Evolutionary conservation across 257 asterid species (phyloP).

Genomic region (Nicotiana sylvestris): DNA sequence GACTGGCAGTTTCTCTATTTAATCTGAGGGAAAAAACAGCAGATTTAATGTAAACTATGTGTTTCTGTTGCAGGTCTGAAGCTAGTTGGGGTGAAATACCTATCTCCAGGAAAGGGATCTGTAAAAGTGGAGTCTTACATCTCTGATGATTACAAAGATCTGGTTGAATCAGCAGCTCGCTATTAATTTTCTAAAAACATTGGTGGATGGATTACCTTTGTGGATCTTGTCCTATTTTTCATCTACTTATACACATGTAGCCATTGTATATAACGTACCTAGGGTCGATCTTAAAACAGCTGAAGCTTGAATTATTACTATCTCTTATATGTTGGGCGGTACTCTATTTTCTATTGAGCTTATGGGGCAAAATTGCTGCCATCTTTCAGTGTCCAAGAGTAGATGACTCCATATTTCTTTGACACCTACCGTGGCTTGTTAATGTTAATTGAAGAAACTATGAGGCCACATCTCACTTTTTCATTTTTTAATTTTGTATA

Average conservation of each 20-base stretch:
- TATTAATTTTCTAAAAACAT: conserved; percentile 22
- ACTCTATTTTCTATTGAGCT: neutral
- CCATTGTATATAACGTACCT: neutral
- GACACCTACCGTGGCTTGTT: neutral
- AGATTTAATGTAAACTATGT: neutral
- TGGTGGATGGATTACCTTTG: neutral
- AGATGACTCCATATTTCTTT: neutral
- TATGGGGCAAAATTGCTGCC: neutral
- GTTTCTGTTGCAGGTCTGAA: conserved; percentile 52
- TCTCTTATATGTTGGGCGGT: neutral
- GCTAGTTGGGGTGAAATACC: conserved; percentile 68
- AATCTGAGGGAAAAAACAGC: neutral
- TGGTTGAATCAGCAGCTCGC: conserved; percentile 54
- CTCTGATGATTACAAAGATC: conserved; percentile 40
- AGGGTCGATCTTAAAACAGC: neutral
- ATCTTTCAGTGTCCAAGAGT: neutral
- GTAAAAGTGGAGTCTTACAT: conserved; percentile 66
- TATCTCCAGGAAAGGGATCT: conserved; percentile 58
- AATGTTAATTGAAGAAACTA: conserved; percentile 5
- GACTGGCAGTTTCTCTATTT: neutral
- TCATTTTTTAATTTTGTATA: too few species aligned
- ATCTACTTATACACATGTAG: neutral
- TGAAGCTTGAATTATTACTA: neutral
- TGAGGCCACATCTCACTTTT: neutral
- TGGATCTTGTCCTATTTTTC: neutral